Evolutionary conservation across 164 flowering plant genomes (phyloP).

Genomic region (Piper longum): DNA sequence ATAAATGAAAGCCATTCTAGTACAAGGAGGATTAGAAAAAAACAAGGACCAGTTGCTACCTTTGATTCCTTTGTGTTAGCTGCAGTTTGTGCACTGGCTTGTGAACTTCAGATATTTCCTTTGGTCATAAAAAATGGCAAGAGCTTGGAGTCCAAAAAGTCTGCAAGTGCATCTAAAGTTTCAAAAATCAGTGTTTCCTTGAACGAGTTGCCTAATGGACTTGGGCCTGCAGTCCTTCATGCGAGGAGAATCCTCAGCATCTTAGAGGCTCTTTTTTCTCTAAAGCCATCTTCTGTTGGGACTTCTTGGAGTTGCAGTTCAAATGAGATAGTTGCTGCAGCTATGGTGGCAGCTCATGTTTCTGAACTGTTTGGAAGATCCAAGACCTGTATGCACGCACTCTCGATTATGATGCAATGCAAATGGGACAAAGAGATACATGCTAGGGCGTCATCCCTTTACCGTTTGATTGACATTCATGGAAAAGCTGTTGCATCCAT

Average conservation of each 20-base stretch:
- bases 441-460: constrained; percentile 66
- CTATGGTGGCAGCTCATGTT: constrained; percentile 97
- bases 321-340: constrained; percentile 16
- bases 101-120: constrained; percentile 86
- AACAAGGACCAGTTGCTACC: constrained; percentile 86
- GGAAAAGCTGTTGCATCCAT: constrained; percentile 12
- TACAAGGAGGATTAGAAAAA: constrained; percentile 25
- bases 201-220: constrained; percentile 31
- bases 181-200: constrained; percentile 39
- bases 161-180: constrained; percentile 8
- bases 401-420: constrained; percentile 64
- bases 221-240: constrained; percentile 61
- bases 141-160: constrained; percentile 17
- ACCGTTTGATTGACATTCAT: constrained; percentile 21
- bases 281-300: constrained; percentile 39
- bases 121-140: constrained; percentile 39
- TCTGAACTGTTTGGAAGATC: constrained; percentile 83
- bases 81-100: constrained; percentile 91
- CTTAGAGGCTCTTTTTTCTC: constrained; percentile 75
- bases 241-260: constrained; percentile 74
- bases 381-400: constrained; percentile 84
- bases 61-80: constrained; percentile 95
- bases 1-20: constrained; percentile 24
- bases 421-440: constrained; percentile 81
- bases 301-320: no score